Conservation (phyloP, 176 grass and related monocot genomes). For the Alloteropsis semialata region DNA sequence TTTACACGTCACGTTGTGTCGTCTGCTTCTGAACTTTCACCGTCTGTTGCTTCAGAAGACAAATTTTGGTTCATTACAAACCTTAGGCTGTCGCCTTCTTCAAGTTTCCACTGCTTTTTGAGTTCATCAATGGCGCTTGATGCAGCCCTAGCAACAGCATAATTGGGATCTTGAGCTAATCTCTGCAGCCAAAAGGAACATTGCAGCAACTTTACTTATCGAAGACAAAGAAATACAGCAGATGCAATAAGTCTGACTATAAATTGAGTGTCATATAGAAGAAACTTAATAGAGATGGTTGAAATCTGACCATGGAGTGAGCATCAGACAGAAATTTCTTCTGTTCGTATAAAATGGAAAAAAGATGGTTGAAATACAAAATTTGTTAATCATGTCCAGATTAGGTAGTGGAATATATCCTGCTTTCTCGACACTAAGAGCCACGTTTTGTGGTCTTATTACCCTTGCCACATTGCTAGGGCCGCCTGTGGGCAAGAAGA, state of each 20-base stretch:
- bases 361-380: conserved; percentile 2
- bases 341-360: neutral
- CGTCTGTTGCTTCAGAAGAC: conserved; percentile 17
- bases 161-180: conserved; percentile 85
- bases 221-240: neutral
- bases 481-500: neutral
- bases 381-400: neutral
- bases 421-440: neutral
- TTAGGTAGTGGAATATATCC: neutral
- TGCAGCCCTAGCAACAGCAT: conserved; percentile 67
- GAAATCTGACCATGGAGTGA: too few species aligned
- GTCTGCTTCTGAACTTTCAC: conserved; percentile 23
- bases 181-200: conserved; percentile 52
- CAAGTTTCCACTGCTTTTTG: conserved; percentile 88
- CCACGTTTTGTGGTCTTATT: neutral
- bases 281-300: too few species aligned
- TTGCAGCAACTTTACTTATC: neutral
- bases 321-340: neutral
- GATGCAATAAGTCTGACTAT: neutral
- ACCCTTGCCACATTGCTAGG: neutral
- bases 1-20: conserved; percentile 13
- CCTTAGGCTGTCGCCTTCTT: conserved; percentile 89
- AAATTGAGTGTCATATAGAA: neutral
- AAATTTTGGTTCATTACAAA: conserved; percentile 71
- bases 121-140: conserved; percentile 83